A percentile compares a stretch with the other conserved stretches of the same genome.
phyloP scores from a whole-genome alignment of 768 basidiomycete species.

The Lactifluus subvellereus region DNA sequence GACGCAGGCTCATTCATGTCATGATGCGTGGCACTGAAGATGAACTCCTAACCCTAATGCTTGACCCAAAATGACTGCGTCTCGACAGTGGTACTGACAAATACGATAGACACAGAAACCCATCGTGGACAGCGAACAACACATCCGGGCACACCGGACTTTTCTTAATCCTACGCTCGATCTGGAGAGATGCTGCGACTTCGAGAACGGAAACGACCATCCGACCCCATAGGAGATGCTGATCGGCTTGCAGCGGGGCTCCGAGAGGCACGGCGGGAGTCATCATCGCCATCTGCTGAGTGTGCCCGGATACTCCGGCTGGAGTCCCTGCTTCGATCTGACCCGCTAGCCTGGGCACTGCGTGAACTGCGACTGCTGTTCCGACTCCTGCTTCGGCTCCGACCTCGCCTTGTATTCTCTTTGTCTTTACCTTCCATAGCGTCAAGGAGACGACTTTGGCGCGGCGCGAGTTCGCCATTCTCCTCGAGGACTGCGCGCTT shows the following conservation, averaged over 20 bases:
- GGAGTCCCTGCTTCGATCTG: slow-evolving; percentile 31
- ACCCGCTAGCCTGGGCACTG: slow-evolving; percentile 27
- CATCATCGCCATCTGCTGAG: slow-evolving; percentile 49
- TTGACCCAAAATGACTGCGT: not conserved
- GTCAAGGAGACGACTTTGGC: slow-evolving; percentile 81
- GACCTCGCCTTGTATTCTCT: slow-evolving; percentile 36
- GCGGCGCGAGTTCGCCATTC: slow-evolving; percentile 78
- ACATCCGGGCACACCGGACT: too few species aligned
- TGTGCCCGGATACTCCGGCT: slow-evolving; percentile 31
- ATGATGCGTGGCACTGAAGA: not conserved
- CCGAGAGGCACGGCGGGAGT: slow-evolving; percentile 59
- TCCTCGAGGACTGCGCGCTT: slow-evolving; percentile 89
- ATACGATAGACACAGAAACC: too few species aligned
- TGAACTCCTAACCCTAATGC: slow-evolving; percentile 3
- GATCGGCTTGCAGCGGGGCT: slow-evolving; percentile 35
- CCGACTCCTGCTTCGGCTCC: slow-evolving; percentile 35
- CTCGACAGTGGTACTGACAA: too few species aligned
- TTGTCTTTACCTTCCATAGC: slow-evolving; percentile 77
- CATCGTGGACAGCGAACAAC: too few species aligned
- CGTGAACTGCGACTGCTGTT: slow-evolving; percentile 32
- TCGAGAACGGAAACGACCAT: slow-evolving; percentile 30
- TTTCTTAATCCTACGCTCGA: slow-evolving; percentile 40
- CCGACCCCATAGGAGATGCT: slow-evolving; percentile 27
- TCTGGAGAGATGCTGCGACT: slow-evolving; percentile 37
- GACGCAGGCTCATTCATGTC: not conserved